A percentile compares a stretch with the other conserved stretches of the same genome.
Evolutionary conservation across 352 stramenopile genomes (phyloP).

Genomic region (Phytophthora hibernalis): DNA sequence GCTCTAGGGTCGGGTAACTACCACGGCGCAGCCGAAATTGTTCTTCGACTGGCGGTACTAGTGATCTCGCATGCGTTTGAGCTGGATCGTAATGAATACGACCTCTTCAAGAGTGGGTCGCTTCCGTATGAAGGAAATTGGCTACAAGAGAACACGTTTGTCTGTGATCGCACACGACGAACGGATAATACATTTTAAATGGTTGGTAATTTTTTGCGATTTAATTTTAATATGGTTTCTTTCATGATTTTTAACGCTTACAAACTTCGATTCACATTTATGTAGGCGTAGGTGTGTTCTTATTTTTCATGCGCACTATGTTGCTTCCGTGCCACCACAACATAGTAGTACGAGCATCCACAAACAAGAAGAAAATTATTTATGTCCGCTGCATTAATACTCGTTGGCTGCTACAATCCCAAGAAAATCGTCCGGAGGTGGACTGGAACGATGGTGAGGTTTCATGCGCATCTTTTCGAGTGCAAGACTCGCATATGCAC

Average conservation of each 20-base stretch:
- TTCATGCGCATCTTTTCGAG: no score
- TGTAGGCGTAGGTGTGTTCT: no score
- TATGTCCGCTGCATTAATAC: slow-evolving; percentile 10
- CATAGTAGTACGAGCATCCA: slow-evolving; percentile 1
- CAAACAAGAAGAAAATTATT: slow-evolving; percentile 9
- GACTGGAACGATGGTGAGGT: slow-evolving; percentile 5
- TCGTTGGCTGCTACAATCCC: slow-evolving; percentile 1
- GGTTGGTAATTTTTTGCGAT: no score
- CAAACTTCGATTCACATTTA: no score
- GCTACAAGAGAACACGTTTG: no score
- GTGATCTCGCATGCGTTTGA: slow-evolving; percentile 10
- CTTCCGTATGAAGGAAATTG: no score
- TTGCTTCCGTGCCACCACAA: slow-evolving; percentile 6
- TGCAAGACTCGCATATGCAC: slow-evolving; percentile 4
- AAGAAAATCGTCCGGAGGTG: slow-evolving; percentile 2
- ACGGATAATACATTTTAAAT: slow-evolving; percentile 17
- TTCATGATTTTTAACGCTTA: no score
- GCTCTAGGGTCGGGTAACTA: slow-evolving; percentile 13
- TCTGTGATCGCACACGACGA: no score
- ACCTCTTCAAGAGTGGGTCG: slow-evolving; percentile 8
- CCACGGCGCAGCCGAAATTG: slow-evolving; percentile 1
- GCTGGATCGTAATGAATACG: not conserved
- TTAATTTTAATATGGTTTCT: no score
- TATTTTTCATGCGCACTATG: not conserved
- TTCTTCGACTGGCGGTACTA: slow-evolving; percentile 2